Evolutionary conservation across 345 rosid genomes (phyloP).

Genomic region (Jatropha curcas): DNA sequence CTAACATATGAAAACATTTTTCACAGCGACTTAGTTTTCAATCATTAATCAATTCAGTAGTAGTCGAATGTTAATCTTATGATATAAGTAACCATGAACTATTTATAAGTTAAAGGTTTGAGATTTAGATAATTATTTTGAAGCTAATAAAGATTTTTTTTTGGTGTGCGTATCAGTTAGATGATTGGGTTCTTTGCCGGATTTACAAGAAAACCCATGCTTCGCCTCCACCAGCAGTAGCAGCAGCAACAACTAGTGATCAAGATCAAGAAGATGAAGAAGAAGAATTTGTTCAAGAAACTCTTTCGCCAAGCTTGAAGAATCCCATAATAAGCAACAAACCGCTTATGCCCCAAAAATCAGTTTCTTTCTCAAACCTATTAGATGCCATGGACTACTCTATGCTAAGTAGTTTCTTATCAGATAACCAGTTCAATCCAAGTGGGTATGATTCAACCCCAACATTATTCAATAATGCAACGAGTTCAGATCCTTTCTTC

Average conservation of each 20-base stretch:
- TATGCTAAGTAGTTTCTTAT: slow-evolving; percentile 50
- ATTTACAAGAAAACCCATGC: slow-evolving; percentile 78
- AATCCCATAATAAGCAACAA: slow-evolving; percentile 27
- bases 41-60: neutral
- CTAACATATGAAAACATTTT: neutral
- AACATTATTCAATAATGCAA: slow-evolving; percentile 8
- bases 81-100: neutral
- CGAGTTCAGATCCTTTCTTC: slow-evolving; percentile 19
- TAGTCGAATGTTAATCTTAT: neutral
- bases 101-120: too few relatives aligned
- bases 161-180: too few relatives aligned
- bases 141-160: neutral
- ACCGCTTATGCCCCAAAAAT: slow-evolving; percentile 59
- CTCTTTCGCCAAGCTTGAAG: slow-evolving; percentile 33
- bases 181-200: slow-evolving; percentile 99
- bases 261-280: slow-evolving; percentile 56
- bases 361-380: slow-evolving; percentile 73
- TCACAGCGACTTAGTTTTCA: neutral
- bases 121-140: neutral
- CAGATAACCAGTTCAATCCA: slow-evolving; percentile 46
- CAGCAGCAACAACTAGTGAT: slow-evolving; percentile 39
- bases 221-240: slow-evolving; percentile 42
- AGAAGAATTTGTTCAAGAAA: slow-evolving; percentile 39
- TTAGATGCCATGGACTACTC: slow-evolving; percentile 75
- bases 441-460: slow-evolving; percentile 38